These are phyloP conservation scores for Lophiotrema nucula DNA, from an alignment of 495 filamentous ascomycete species.

Conservation along the genomic window DNA sequence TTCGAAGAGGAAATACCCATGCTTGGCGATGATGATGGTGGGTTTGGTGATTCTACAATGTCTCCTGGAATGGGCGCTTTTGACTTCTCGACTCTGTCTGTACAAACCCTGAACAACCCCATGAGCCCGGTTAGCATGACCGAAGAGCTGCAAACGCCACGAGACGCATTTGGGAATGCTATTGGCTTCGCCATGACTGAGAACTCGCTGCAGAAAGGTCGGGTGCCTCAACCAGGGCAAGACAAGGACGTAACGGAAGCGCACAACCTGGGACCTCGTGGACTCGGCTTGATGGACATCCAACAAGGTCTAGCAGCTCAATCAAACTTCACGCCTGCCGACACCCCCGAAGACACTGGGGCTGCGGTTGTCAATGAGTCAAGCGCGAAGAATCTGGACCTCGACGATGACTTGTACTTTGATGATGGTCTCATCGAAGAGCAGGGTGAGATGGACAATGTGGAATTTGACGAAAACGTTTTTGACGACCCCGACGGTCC, in stretches of 20 bases:
- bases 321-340: slow-evolving; percentile 16
- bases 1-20: slow-evolving; percentile 39
- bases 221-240: slow-evolving; percentile 7
- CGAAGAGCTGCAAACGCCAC: slow-evolving; percentile 20
- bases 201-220: slow-evolving; percentile 11
- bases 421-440: slow-evolving; percentile 42
- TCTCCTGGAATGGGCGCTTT: slow-evolving; percentile 28
- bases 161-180: slow-evolving; percentile 22
- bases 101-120: slow-evolving; percentile 10
- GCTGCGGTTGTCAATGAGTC: slow-evolving; percentile 53
- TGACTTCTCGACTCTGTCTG: slow-evolving; percentile 25
- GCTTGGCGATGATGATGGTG: slow-evolving; percentile 44
- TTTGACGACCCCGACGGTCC: slow-evolving; percentile 38
- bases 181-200: slow-evolving; percentile 31
- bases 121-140: slow-evolving; percentile 23
- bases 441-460: slow-evolving; percentile 16
- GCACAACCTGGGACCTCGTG: too few species aligned
- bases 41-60: slow-evolving; percentile 47
- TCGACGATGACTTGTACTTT: slow-evolving; percentile 40
- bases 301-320: neutral
- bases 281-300: slow-evolving; percentile 26
- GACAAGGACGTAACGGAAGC: neutral
- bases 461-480: slow-evolving; percentile 38
- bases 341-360: slow-evolving; percentile 70
- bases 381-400: slow-evolving; percentile 32